Base-by-base conservation (phyloP, 352 stramenopile species). In the Pythium phragmitis region DNA sequence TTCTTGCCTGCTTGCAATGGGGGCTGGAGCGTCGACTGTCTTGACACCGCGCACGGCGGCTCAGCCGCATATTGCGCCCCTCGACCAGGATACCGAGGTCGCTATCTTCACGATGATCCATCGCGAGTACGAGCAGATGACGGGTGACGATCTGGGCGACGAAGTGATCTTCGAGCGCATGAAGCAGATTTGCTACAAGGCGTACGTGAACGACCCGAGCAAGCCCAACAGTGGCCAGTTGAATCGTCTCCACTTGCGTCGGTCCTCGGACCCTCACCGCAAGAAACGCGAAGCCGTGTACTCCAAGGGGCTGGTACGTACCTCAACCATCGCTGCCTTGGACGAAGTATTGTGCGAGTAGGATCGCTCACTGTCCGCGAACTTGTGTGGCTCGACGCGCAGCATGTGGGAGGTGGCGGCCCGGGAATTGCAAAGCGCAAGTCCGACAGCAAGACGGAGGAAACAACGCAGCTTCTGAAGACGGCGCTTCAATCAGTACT, bases 121-220 rank as follows among this genome's bases (percentile, higher is more conserved):
- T 37, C 71, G 69, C 42, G 82, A 91, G 57, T 92, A 90, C 63
- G 64, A 83, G 30, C 77, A 87, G 53, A 88, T 92, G 76, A 55
- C 49, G n/a, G 52, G 62, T 0, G 75, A 85, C 14, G 57, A 84
- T 2, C 68, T 92, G 7, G 69, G 67, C 11, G 80, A 90, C 45
- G 80, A 92, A 66, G 67, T 89, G 43, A 74, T 92, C 52, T 92
- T 92, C 54, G 80, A 92, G 59, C 79, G 76, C 26, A 86, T 92
- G 75, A 92, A 90, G 65, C 75, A 88, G 71, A 76, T 84, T 51
- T 84, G 73, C 61, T 64, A 52, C 45, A 68, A 72, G 39, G 77
- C 80, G 14, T 88, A 88, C 53, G 66, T 73, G 9, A 65, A 70
- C 3, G 70, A 75, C 53, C 65, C 77, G 19, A 69, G 55, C 37